phyloP scores from a whole-genome alignment of 1,284 basidiomycete genomes.

The Irpex lacteus region DNA sequence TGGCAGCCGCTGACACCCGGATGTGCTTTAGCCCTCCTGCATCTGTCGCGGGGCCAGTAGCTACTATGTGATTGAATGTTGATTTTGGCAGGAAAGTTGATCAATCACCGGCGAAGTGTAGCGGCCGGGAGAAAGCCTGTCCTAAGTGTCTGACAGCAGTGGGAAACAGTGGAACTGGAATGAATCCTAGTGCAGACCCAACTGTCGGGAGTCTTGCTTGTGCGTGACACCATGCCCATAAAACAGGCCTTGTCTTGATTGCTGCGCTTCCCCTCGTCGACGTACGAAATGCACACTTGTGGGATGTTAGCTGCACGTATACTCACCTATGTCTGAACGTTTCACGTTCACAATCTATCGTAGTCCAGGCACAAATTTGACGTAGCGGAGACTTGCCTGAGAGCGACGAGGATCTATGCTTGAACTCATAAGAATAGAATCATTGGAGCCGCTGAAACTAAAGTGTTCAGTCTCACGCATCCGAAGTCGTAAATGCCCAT shows the following conservation, averaged over 20 bases:
- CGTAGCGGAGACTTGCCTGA: too few species aligned
- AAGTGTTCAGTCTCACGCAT: neutral
- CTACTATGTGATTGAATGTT: too few species aligned
- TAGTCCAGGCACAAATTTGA: neutral
- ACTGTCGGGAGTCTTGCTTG: neutral
- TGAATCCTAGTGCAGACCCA: neutral
- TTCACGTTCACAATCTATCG: too few species aligned
- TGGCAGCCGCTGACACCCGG: neutral
- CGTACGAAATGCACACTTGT: too few species aligned
- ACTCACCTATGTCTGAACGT: too few species aligned
- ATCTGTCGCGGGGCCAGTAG: too few species aligned
- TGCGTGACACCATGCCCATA: neutral
- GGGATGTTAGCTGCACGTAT: too few species aligned
- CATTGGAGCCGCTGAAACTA: neutral
- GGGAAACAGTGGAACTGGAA: neutral
- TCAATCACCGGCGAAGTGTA: neutral
- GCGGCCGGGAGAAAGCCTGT: neutral
- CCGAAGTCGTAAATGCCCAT: neutral
- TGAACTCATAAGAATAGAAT: neutral
- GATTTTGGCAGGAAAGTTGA: too few species aligned
- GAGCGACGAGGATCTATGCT: neutral
- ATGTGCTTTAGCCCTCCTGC: too few species aligned
- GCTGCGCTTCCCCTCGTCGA: too few species aligned
- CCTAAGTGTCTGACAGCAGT: neutral
- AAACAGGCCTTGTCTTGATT: neutral